Percentiles rank a stretch among this genome's conserved stretches.
Conservation (phyloP, 2,329 filamentous ascomycete genomes). For the Aspergillus nomiae region DNA sequence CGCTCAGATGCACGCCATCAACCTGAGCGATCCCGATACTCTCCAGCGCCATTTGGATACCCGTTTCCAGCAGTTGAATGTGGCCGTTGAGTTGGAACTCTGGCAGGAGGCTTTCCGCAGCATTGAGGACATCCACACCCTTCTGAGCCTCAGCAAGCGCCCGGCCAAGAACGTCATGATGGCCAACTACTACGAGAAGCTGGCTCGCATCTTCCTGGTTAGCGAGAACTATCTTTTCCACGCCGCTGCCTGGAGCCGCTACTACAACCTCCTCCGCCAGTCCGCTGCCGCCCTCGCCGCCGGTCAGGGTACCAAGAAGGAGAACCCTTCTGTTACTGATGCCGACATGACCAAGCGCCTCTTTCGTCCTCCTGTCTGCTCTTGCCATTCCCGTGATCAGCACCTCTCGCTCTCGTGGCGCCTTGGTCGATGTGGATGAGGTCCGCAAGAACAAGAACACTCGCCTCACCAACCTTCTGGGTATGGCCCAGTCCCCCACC, state of each 20-base stretch:
- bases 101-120: slow-evolving; percentile 99
- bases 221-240: slow-evolving; percentile 99
- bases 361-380: slow-evolving; percentile 91
- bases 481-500: slow-evolving; percentile 87
- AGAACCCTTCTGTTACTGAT: slow-evolving; percentile 87
- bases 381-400: slow-evolving; percentile 99
- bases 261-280: slow-evolving; percentile 94
- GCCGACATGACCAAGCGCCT: slow-evolving; percentile 89
- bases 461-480: slow-evolving; percentile 90
- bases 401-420: slow-evolving; percentile 92
- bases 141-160: slow-evolving; percentile 96
- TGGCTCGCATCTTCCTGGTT: slow-evolving; percentile 96
- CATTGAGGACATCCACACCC: slow-evolving; percentile 97
- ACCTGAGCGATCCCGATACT: slow-evolving; percentile 95
- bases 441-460: slow-evolving; percentile 99
- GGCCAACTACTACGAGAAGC: slow-evolving; percentile 99
- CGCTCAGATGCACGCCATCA: slow-evolving; percentile 98
- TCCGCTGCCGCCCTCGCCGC: slow-evolving; percentile 80
- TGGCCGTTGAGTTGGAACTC: slow-evolving; percentile 93
- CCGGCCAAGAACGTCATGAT: slow-evolving; percentile 99
- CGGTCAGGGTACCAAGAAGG: slow-evolving; percentile 87
- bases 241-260: slow-evolving; percentile 93
- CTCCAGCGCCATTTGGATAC: slow-evolving; percentile 97
- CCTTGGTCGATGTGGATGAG: slow-evolving; percentile 95
- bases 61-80: slow-evolving; percentile 96